Conservation (phyloP, 2,329 filamentous ascomycete genomes). For the Fusarium abutilonis region DNA sequence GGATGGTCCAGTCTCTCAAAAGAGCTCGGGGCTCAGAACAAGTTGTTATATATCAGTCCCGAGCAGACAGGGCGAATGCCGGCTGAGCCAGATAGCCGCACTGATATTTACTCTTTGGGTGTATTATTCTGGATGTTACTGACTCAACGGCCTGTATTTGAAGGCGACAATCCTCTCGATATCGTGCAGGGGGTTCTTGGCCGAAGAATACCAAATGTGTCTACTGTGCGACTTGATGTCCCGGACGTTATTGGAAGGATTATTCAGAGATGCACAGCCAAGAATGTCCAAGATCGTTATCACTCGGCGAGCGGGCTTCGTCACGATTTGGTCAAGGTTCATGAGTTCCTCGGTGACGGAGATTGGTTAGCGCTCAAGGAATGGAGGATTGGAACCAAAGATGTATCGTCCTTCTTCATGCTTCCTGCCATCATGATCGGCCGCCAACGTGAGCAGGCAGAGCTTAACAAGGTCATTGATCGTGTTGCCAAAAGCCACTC, state of each 20-base stretch:
- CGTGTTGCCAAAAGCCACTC: conserved; percentile 75
- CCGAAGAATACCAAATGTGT: conserved; percentile 79
- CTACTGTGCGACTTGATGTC: conserved; percentile 80
- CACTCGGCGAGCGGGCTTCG: conserved; percentile 88
- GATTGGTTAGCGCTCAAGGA: conserved; percentile 75
- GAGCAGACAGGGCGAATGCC: conserved; percentile 95
- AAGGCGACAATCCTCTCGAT: conserved; percentile 82
- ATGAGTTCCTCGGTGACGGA: conserved; percentile 78
- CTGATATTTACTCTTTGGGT: conserved; percentile 92
- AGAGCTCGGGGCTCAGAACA: conserved; percentile 86
- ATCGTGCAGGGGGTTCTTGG: conserved; percentile 90
- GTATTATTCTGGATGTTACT: conserved; percentile 89
- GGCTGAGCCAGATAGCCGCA: conserved; percentile 88
- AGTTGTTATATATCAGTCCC: conserved; percentile 90
- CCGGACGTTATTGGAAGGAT: conserved; percentile 84
- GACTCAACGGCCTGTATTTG: conserved; percentile 81
- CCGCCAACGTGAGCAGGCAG: conserved; percentile 74
- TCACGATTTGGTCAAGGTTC: conserved; percentile 79
- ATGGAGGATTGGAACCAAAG: conserved; percentile 81
- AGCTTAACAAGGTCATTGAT: conserved; percentile 79
- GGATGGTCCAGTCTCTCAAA: conserved; percentile 87
- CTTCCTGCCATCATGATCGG: conserved; percentile 85
- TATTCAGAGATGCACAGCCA: conserved; percentile 92
- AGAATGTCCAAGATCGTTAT: conserved; percentile 87
- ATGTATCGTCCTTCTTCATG: conserved; percentile 92